Evolutionary conservation across 2,329 filamentous ascomycete species (phyloP), one percentile per base, ranked within the genome.

Genomic region (Ophiostoma triangulosporum): DNA sequence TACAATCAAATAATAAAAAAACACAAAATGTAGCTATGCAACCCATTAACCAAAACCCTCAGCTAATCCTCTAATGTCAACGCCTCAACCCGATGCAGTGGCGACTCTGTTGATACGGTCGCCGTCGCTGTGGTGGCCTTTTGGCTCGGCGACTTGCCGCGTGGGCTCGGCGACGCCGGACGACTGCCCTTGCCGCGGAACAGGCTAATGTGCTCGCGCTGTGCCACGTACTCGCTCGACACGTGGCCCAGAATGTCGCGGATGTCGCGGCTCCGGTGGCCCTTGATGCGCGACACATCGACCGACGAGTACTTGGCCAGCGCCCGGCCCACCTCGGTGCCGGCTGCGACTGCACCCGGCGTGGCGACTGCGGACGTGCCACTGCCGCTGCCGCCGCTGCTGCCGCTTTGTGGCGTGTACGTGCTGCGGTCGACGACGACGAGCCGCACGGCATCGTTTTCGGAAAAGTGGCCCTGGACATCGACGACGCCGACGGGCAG

Each of bases 201-300:
- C 60, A 95, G 81, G 45, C 87, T 88, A 57, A 96, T 83, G 61
- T 95, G 91, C 66, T 95, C 88, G 58, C 89, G 75, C 63, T 93
- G 74, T 9, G 89, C 90, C 38, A 97, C 85, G 69, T 97, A 96
- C 69, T 97, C 89, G 63, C 86, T 94, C 65, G 96, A 90, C 20
- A 88, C 88, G 68, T 96, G 98, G 3, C 91, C 93, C 31, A 98
- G 70, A 45, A 93, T 71, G 9, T 77, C 75, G 48, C 82, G 75
- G 58, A 98, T 96, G 64, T 95, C 85, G 6, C 75, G 78, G 64
- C 89, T 95, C 65, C 86, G 81, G 59, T 85, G 74, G 1, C 93
- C 93, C 70, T 86, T 88, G 64, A 98, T 95, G 50, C 86, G 74
- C 54, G 74, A 71, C 57, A 98, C 89, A 68, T 98, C 91, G 1